phyloP scores from a whole-genome alignment of 129 eudicot species.

The Helianthus tuberosus region DNA sequence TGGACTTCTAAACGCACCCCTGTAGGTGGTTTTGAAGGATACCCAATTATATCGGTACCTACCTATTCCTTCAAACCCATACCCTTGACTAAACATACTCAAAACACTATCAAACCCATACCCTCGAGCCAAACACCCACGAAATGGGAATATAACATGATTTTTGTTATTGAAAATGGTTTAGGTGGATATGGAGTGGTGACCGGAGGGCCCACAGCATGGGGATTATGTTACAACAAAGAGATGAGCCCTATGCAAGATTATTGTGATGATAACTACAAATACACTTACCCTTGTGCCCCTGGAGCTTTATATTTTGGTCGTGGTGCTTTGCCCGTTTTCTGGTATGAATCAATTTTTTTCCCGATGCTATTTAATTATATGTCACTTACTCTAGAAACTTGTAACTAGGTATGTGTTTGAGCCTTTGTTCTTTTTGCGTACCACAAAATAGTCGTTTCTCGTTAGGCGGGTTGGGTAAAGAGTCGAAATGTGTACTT shows the following conservation, averaged over 20 bases:
- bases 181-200: constrained; percentile 97
- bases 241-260: constrained; percentile 90
- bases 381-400: neutral
- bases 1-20: neutral
- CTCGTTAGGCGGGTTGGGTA: neutral
- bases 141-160: constrained; percentile 8
- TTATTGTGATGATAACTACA: constrained; percentile 81
- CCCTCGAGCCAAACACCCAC: neutral
- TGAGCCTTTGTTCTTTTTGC: constrained; percentile 1
- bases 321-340: constrained; percentile 94
- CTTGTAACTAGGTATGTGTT: neutral
- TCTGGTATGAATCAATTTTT: constrained; percentile 49
- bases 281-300: constrained; percentile 82
- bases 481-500: neutral
- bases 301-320: constrained; percentile 93
- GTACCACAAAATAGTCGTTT: neutral
- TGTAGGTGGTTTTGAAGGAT: neutral
- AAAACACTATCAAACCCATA: neutral
- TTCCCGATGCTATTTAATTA: neutral
- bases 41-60: neutral
- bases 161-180: constrained; percentile 21
- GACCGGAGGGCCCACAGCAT: constrained; percentile 92
- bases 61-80: neutral
- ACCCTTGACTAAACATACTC: neutral
- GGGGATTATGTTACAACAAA: constrained; percentile 94